These are phyloP conservation scores for Pseudopyricularia javanii DNA, from an alignment of 2,329 filamentous ascomycete genomes.

Conservation along the genomic window DNA sequence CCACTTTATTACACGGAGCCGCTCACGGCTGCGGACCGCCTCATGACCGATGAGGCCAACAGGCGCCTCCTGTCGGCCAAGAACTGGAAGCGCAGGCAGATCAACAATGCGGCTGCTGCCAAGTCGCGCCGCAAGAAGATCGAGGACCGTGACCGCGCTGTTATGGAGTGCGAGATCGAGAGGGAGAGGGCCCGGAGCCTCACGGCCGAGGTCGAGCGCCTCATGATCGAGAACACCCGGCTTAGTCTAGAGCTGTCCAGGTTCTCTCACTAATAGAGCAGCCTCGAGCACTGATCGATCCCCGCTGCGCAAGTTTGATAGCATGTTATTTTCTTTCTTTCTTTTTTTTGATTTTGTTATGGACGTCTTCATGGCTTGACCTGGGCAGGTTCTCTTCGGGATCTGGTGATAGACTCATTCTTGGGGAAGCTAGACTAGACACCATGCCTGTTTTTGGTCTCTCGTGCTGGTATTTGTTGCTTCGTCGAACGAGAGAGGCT, in stretches of 20 bases:
- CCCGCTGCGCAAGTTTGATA: background rate
- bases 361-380: background rate
- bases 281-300: too few species aligned
- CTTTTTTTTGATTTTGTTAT: background rate
- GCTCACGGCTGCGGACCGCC: background rate
- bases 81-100: background rate
- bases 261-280: too few species aligned
- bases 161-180: background rate
- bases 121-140: background rate
- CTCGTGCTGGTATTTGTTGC: too few species aligned
- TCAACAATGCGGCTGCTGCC: constrained; percentile 3
- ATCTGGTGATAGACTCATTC: too few species aligned
- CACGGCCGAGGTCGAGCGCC: background rate
- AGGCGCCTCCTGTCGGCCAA: background rate
- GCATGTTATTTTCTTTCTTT: background rate
- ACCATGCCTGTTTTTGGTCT: background rate
- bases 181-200: background rate
- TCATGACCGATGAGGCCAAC: background rate
- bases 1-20: background rate
- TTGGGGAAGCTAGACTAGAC: background rate
- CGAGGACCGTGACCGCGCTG: background rate
- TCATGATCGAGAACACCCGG: background rate
- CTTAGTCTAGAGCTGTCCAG: background rate
- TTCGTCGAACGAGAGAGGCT: too few species aligned
- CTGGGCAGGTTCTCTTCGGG: background rate